Evolutionary conservation across 1,284 basidiomycete genomes (phyloP), one percentile per base, ranked within the genome.

Genomic region (Ganoderma meredithae): DNA sequence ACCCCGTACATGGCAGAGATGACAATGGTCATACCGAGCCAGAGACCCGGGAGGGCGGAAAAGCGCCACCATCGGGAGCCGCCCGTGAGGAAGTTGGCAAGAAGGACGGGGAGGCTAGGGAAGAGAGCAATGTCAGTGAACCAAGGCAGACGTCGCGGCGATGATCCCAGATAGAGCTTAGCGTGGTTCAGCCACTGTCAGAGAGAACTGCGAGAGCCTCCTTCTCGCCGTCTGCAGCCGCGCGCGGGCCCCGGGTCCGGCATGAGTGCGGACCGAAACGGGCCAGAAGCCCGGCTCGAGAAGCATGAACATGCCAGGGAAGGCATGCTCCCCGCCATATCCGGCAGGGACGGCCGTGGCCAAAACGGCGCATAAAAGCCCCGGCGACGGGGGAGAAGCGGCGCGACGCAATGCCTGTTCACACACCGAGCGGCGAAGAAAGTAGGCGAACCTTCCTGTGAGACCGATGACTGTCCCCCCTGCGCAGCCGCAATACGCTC

Each of bases 401-500:
- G 39, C 58, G 31, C 61, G 64, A 66, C 62, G 70, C 68, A 69
- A 69, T 56, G 66, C 22, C 12, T 36, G 43, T 53, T 62, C 64
- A 62, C 69, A 63, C 44, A 65, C 63, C 58, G 58, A 47, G 36
- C 60, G 65, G 58, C 62, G 43, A 56, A 61, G 56, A 65, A 70
- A 56, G 41, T 52, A 31, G 60, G 67, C 68, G 68, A 61, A 78
- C 77, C 77, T 78, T 62, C 77, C 77, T 3, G 71, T 66, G 62
- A 79, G 69, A 25, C 77, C 74, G 41, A 82, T 78, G 53, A 87
- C 53, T 49, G 81, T 79, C 1, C 91, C 90, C 2, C 85, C 90
- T 1, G 87, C 78, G 62, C 91, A 86, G 15, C 92, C 91, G 73
- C 92, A 93, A 13, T 88, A 77, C 1, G 88, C 91, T 58, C 92